Conservation (phyloP, 768 basidiomycete genomes). For the Lactifluus echinatus region DNA sequence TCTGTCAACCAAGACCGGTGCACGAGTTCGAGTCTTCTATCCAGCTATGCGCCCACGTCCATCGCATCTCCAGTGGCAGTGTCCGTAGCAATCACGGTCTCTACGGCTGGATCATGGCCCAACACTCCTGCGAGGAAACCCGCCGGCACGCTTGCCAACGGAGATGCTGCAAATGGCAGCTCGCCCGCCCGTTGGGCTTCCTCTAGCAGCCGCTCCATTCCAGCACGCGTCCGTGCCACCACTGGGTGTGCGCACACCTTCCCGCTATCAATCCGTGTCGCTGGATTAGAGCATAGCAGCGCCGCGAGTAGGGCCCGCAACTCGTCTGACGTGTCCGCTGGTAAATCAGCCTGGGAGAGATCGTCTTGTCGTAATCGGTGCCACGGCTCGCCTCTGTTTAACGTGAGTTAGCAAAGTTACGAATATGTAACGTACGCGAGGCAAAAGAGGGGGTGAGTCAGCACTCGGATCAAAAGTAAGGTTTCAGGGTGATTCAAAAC, state of each 20-base stretch:
- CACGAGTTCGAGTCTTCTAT: background rate
- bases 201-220: conserved; percentile 48
- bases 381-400: conserved; percentile 80
- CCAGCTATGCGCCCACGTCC: conserved; percentile 24
- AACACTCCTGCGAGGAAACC: conserved; percentile 63
- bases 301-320: conserved; percentile 58
- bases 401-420: no score
- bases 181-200: conserved; percentile 29
- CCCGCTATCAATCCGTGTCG: conserved; percentile 45
- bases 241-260: conserved; percentile 54
- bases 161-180: conserved; percentile 49
- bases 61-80: conserved; percentile 21
- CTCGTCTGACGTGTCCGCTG: conserved; percentile 45
- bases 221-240: conserved; percentile 50
- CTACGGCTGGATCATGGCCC: conserved; percentile 1
- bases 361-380: conserved; percentile 87
- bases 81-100: background rate
- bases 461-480: background rate
- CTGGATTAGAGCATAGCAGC: conserved; percentile 73
- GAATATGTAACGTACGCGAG: background rate
- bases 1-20: background rate
- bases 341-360: conserved; percentile 73
- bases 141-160: conserved; percentile 48
- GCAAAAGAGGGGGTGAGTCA: background rate
- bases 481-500: conserved; percentile 8